Evolutionary conservation across 2,329 filamentous ascomycete genomes (phyloP).

Genomic region (Sodiomyces alkalinus): DNA sequence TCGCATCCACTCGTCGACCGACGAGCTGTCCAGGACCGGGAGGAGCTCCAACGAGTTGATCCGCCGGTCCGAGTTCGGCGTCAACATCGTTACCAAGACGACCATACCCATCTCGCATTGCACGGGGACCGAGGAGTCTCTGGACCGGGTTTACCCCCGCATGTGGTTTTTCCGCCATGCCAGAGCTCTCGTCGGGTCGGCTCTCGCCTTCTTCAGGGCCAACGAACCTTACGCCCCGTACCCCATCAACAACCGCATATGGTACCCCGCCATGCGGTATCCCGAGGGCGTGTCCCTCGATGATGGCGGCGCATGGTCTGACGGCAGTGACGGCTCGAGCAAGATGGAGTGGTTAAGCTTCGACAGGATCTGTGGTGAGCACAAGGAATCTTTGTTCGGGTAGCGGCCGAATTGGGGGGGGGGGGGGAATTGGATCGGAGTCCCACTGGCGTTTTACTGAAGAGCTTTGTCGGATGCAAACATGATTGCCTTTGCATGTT

Average conservation of each 20-base stretch:
- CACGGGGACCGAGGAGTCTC: slow-evolving; percentile 19
- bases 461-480: background rate
- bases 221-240: slow-evolving; percentile 11
- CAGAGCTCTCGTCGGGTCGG: slow-evolving; percentile 14
- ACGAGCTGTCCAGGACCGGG: slow-evolving; percentile 11
- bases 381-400: slow-evolving; percentile 5
- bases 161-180: slow-evolving; percentile 23
- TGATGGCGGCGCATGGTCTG: slow-evolving; percentile 7
- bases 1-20: slow-evolving; percentile 15
- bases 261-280: slow-evolving; percentile 10
- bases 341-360: slow-evolving; percentile 6
- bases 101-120: slow-evolving; percentile 23
- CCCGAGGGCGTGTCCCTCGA: slow-evolving; percentile 4
- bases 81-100: slow-evolving; percentile 20
- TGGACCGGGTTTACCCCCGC: slow-evolving; percentile 16
- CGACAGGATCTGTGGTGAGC: slow-evolving; percentile 6
- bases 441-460: no score
- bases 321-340: slow-evolving; percentile 6
- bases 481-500: background rate
- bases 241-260: slow-evolving; percentile 16
- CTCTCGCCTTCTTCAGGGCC: slow-evolving; percentile 11
- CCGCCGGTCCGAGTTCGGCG: slow-evolving; percentile 15
- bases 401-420: no score
- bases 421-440: no score
- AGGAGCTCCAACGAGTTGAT: slow-evolving; percentile 16